Base-by-base conservation (phyloP, 2,329 filamentous ascomycete species). In the Pseudocercospora vitis region DNA sequence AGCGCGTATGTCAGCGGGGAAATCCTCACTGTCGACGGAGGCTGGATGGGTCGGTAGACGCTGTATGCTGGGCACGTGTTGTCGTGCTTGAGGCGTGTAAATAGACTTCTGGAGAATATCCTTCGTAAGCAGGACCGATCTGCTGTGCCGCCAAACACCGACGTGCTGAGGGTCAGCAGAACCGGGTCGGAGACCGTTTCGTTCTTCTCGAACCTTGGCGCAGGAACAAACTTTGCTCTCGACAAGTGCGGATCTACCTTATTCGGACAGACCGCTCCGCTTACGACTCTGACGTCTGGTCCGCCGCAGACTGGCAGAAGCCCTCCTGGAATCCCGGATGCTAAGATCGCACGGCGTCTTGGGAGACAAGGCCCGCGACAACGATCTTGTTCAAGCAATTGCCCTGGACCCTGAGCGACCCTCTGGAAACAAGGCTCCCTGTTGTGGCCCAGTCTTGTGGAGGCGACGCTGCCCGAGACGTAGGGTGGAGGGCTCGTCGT, bases 1-100 rank as follows among this genome's bases (percentile, higher is more conserved):
- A 89, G 87, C 68, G 82, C 77, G 7, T 95, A 95, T 74, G 86
- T 95, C 31, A 89, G 81, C 61, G 91, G 91, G 0, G 88, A 95
- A 72, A 77, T 90, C 4, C 68, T 96, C 62, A 86, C 88, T 21
- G 88, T 96, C 42, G 91, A 96, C 72, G 91, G 91, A 6, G 91
- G 91, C 8, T 96, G 90, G 65, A 95, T 95, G 90, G 90, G 88
- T 1, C 78, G 89, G 77, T 95, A 76, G 45, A 45, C 7, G 21
- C 6, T 11, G 26, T 29, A 29, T 29, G 26, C 6, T 29, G 26
- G 6, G 21, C 21, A 28, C 39, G 39, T 24, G 39, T 7, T 44
- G 39, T 26, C 39, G 39, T 39, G 33, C 11, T 19, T 39, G 35
- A 39, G 12, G 35, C 35, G 19, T 40, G 37, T 29, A 29, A 29